Conservation (phyloP, 768 basidiomycete species). For the Filobasidium wieringae region DNA sequence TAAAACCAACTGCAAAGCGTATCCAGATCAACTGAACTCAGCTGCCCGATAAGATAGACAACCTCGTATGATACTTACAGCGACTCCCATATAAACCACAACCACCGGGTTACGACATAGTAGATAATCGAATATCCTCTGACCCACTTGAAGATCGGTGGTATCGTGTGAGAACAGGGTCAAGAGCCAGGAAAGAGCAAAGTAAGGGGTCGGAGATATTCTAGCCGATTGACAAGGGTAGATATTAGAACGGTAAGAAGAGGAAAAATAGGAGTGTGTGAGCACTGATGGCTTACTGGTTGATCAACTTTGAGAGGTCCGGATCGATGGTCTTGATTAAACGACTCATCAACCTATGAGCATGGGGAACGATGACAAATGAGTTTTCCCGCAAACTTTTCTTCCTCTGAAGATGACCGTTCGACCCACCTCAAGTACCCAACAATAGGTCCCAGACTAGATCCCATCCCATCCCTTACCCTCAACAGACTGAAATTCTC, state of each 20-base stretch:
- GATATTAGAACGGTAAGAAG: no score
- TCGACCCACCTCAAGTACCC: slow-evolving; percentile 56
- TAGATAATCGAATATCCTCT: slow-evolving; percentile 83
- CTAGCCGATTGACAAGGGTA: slow-evolving; percentile 36
- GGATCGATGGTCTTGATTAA: slow-evolving; percentile 62
- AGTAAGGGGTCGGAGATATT: slow-evolving; percentile 69
- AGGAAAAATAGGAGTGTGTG: no score
- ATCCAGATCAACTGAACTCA: not conserved
- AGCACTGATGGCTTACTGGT: slow-evolving; percentile 50
- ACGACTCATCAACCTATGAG: slow-evolving; percentile 56
- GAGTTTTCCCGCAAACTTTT: not conserved
- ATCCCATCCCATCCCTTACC: slow-evolving; percentile 78
- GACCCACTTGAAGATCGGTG: slow-evolving; percentile 75
- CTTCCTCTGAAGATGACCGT: not conserved
- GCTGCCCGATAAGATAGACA: not conserved
- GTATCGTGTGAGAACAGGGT: slow-evolving; percentile 88
- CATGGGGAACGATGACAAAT: not conserved
- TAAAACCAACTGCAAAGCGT: slow-evolving; percentile 52
- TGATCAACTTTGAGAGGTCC: slow-evolving; percentile 54
- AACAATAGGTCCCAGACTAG: slow-evolving; percentile 68
- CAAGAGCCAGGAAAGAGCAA: slow-evolving; percentile 76
- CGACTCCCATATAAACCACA: slow-evolving; percentile 68
- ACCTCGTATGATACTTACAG: slow-evolving; percentile 47
- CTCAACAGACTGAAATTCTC: slow-evolving; percentile 68
- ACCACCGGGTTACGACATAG: slow-evolving; percentile 68